A percentile compares a stretch with the other conserved stretches of the same genome.
Evolutionary conservation across 176 grass and related monocot species (phyloP).

Genomic region (Musa beccarii): DNA sequence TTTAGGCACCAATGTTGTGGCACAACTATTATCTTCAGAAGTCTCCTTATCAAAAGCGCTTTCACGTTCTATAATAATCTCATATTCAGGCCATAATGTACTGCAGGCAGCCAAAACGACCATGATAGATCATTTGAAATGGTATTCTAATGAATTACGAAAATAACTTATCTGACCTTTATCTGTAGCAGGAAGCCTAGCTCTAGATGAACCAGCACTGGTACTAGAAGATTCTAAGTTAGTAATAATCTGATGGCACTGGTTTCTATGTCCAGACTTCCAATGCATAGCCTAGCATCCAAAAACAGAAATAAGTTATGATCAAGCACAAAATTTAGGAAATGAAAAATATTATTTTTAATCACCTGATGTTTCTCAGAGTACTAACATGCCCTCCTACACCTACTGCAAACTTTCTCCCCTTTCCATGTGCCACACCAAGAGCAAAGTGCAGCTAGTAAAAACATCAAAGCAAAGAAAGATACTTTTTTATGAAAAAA

Average conservation of each 20-base stretch:
- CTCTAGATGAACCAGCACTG: slow-evolving; percentile 10
- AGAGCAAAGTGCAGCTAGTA: slow-evolving; percentile 59
- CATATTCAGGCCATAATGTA: slow-evolving; percentile 74
- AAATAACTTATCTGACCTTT: slow-evolving; percentile 36
- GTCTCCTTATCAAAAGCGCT: slow-evolving; percentile 40
- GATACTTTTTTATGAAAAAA: background rate
- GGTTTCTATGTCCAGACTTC: slow-evolving; percentile 64
- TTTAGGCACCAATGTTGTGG: slow-evolving; percentile 45
- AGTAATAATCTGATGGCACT: slow-evolving; percentile 49
- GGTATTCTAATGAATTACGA: slow-evolving; percentile 12
- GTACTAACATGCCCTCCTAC: slow-evolving; percentile 73
- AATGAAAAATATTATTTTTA: slow-evolving; percentile 4
- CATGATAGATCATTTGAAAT: slow-evolving; percentile 10
- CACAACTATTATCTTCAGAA: slow-evolving; percentile 44
- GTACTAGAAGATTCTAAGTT: slow-evolving; percentile 28
- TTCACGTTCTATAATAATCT: slow-evolving; percentile 61
- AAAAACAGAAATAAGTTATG: slow-evolving; percentile 1
- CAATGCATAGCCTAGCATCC: slow-evolving; percentile 60
- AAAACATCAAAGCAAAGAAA: slow-evolving; percentile 18
- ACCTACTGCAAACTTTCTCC: slow-evolving; percentile 66
- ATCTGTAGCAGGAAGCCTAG: background rate
- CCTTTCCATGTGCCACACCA: slow-evolving; percentile 99
- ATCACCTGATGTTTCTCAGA: slow-evolving; percentile 88
- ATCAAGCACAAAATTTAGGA: slow-evolving; percentile 2
- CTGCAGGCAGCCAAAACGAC: slow-evolving; percentile 46